Evolutionary conservation across 2,329 filamentous ascomycete genomes (phyloP).

Genomic region (Alternaria sp.): DNA sequence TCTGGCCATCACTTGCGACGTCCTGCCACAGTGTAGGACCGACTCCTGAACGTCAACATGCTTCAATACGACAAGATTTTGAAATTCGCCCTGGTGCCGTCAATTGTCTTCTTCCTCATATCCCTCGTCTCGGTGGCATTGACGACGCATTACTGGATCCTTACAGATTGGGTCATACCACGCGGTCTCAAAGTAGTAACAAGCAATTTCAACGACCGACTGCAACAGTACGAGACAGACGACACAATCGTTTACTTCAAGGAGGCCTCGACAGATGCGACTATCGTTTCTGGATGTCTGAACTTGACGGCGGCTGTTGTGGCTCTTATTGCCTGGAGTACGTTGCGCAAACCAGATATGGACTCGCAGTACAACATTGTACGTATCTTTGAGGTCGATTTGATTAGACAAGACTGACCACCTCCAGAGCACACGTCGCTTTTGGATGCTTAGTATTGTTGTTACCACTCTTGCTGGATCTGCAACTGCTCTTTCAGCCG

Average conservation of each 20-base stretch:
- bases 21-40: constrained; percentile 9
- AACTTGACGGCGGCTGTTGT: constrained; percentile 35
- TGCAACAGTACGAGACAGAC: constrained; percentile 28
- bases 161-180: constrained; percentile 39
- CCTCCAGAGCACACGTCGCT: constrained; percentile 34
- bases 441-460: constrained; percentile 35
- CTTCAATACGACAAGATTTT: constrained; percentile 36
- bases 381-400: constrained; percentile 8
- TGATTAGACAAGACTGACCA: constrained; percentile 12
- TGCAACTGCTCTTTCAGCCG: constrained; percentile 29
- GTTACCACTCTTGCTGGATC: constrained; percentile 29
- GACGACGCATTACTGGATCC: constrained; percentile 43
- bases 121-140: constrained; percentile 41
- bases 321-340: constrained; percentile 36
- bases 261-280: constrained; percentile 34
- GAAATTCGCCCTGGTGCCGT: constrained; percentile 33
- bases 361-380: constrained; percentile 36
- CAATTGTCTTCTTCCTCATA: constrained; percentile 36
- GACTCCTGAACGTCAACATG: constrained; percentile 9
- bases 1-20: constrained; percentile 13
- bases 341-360: constrained; percentile 35
- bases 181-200: constrained; percentile 31
- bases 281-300: constrained; percentile 39
- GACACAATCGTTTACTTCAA: constrained; percentile 41
- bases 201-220: constrained; percentile 26